Conservation (phyloP, 2,329 filamentous ascomycete genomes). For the Xylaria sp. region DNA sequence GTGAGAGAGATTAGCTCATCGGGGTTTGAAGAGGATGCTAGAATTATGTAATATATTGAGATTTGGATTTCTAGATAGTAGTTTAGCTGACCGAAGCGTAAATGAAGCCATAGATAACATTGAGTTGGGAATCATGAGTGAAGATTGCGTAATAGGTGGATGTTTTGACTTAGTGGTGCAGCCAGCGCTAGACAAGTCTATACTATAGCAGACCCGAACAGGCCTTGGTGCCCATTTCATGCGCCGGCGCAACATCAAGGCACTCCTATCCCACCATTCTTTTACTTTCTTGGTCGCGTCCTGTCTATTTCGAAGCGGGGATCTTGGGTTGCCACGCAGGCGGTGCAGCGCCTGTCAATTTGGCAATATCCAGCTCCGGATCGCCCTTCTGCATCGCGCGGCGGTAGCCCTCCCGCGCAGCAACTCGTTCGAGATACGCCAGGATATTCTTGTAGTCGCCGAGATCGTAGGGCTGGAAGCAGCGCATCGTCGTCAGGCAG, state of each 20-base stretch:
- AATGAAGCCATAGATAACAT: neutral
- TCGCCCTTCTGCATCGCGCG: slow-evolving; percentile 62
- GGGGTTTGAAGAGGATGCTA: too few relatives aligned
- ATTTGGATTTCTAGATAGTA: neutral
- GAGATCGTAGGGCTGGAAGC: slow-evolving; percentile 60
- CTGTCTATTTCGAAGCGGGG: neutral
- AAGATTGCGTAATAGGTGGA: neutral
- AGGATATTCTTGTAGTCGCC: slow-evolving; percentile 57
- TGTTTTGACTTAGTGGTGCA: neutral
- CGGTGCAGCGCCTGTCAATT: slow-evolving; percentile 39
- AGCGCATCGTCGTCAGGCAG: slow-evolving; percentile 69
- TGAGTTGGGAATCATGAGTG: slow-evolving; percentile 11
- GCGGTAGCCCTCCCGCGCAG: slow-evolving; percentile 58
- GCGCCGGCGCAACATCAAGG: neutral
- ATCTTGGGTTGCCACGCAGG: slow-evolving; percentile 28
- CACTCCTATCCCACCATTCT: too few relatives aligned
- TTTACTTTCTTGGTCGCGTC: neutral
- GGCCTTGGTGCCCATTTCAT: neutral
- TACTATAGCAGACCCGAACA: neutral
- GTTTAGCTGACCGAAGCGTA: neutral
- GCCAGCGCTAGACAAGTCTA: neutral
- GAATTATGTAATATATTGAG: too few relatives aligned
- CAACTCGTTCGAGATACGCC: slow-evolving; percentile 58
- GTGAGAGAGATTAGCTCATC: too few relatives aligned
- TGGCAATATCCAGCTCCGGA: slow-evolving; percentile 54